A percentile compares a stretch with the other conserved stretches of the same genome.
phyloP scores from a whole-genome alignment of 768 basidiomycete genomes.

The Suillus ampliporus region DNA sequence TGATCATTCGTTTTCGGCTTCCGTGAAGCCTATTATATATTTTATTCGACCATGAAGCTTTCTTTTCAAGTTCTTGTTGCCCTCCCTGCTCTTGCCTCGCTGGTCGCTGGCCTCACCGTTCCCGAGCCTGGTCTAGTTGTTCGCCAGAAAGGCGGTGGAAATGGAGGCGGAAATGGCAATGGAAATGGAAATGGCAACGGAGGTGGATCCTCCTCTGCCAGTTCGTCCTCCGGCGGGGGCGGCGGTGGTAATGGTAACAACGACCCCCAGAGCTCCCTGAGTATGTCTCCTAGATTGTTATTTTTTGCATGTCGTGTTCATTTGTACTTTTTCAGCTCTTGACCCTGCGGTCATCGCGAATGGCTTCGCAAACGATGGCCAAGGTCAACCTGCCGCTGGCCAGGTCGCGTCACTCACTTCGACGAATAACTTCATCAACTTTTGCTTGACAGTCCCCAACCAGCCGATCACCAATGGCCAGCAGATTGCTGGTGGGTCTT shows the following conservation, averaged over 20 bases:
- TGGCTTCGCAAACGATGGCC: constrained; percentile 57
- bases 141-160: constrained; percentile 26
- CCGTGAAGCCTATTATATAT: constrained; percentile 45
- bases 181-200: too few species aligned
- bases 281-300: constrained; percentile 16
- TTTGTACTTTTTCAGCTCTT: constrained; percentile 44
- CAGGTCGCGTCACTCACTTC: constrained; percentile 59
- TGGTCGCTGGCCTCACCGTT: constrained; percentile 36
- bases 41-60: constrained; percentile 56
- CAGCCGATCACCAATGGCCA: constrained; percentile 60
- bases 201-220: constrained; percentile 15
- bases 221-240: constrained; percentile 17
- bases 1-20: constrained; percentile 50
- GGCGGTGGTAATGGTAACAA: constrained; percentile 16
- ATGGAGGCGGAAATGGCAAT: constrained; percentile 21
- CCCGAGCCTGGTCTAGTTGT: constrained; percentile 25
- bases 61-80: constrained; percentile 45
- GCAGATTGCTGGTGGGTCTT: constrained; percentile 57
- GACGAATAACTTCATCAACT: constrained; percentile 68
- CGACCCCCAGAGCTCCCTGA: constrained; percentile 50
- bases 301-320: constrained; percentile 15
- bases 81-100: constrained; percentile 42
- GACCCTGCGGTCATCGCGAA: constrained; percentile 55
- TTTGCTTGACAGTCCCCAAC: constrained; percentile 50
- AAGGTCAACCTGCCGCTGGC: constrained; percentile 47